Base-by-base conservation (phyloP, 495 filamentous ascomycete species). In the Penicillium silybi region DNA sequence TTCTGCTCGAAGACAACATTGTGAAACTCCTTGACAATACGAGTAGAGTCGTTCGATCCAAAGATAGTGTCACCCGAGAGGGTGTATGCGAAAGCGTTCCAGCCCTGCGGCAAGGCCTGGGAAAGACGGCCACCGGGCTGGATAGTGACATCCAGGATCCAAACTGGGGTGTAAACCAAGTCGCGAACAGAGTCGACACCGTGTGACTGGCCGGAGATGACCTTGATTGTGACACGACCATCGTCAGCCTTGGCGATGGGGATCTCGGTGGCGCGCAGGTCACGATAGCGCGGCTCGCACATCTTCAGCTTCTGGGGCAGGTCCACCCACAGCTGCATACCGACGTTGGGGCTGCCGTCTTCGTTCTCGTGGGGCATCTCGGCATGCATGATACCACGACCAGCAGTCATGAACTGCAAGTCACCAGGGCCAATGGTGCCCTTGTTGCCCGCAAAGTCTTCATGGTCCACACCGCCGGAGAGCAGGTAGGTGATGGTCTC, bases 351-450 rank as follows among this genome's bases (percentile, higher is more conserved):
- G 41, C 73, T 80, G 5, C 89, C 92, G 64, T 95, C 88, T 2
- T 68, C 53, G 56, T 89, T 89, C 64, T 89, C 85, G 40, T 83
- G 78, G 17, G 92, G 92, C 92, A 97, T 97, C 73, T 97, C 92
- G 9, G 93, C 90, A 64, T 97, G 92, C 79, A 97, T 87, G 63
- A 97, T 96, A 6, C 92, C 92, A 4, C 81, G 74, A 0, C 92
- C 92, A 4, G 92, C 92, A 0, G 92, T 97, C 92, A 97, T 97
- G 81, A 97, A 97, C 64, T 97, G 92, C 38, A 97, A 68, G 51
- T 95, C 93, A 3, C 92, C 92, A 0, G 85, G 68, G 44, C 86
- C 80, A 54, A 98, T 92, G 5, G 87, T 92, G 43, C 92, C 93
- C 32, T 78, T 80, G 72, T 95, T 86, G 3, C 93, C 93, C 1